Base-by-base conservation (phyloP, 768 basidiomycete species). In the Sistotremastrum niveocremeum region DNA sequence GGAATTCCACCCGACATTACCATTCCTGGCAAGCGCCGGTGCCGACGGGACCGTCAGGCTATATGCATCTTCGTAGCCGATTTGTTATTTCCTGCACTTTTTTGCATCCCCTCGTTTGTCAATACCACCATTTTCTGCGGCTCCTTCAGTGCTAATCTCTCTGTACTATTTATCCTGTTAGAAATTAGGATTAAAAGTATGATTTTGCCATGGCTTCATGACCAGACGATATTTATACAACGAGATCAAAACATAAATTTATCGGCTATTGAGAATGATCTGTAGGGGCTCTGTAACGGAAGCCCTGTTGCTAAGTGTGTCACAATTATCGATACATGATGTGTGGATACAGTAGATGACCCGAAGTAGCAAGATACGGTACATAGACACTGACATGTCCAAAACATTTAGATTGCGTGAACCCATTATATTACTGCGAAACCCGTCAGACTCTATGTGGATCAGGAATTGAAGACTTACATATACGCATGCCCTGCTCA, bases 11-110 rank as follows among this genome's bases (percentile, higher is more conserved):
- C 78, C 82, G 8, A 74, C 81, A 49, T 62, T 91, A 47, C 84
- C 85, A 31, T 78, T 91, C 57, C 78, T 95, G 73, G 88, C 84
- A 10, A 94, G 87, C 60, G 86, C 87, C 12, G 94, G 94, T n/a
- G 88, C 89, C 8, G 94, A 97, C 64, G 91, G 93, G 30, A 82
- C 89, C 39, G 79, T 97, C 49, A 89, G 89, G 63, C 69, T 97
- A 30, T 95, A 86, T 61, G 84, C 85, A 50, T 84, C 84, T 56
- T 88, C 84, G 65, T 87, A 71, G 70, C 64, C 50, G 51, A 51
- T 35, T 31, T 44, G 37, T 8, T 42, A 39, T 47, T 49, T 32
- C 33, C 20, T 34, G 12, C 42, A 32, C 41, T 20, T 33, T 11
- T 33, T 41, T 11, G 12, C 39, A 12, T 45, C 37, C n/a, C 34